Evolutionary conservation across 2,329 filamentous ascomycete species (phyloP).

Genomic region (Paracoccidioides brasiliensis): DNA sequence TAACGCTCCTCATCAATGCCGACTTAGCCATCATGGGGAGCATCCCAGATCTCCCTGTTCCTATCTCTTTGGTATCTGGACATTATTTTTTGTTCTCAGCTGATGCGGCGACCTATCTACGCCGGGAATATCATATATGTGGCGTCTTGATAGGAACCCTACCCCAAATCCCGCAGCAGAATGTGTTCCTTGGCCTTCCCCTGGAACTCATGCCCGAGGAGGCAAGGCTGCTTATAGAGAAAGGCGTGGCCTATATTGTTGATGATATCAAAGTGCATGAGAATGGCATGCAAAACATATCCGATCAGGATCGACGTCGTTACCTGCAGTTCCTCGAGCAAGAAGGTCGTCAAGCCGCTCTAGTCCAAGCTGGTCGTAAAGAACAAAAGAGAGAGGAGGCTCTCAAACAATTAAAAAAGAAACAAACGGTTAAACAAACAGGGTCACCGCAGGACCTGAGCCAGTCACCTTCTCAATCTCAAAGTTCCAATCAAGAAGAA

Average conservation of each 20-base stretch:
- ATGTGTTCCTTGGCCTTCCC: slow-evolving; percentile 80
- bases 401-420: slow-evolving; percentile 37
- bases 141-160: slow-evolving; percentile 77
- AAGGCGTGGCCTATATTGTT: slow-evolving; percentile 62
- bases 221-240: slow-evolving; percentile 65
- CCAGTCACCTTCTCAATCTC: slow-evolving; percentile 7
- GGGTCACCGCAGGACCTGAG: slow-evolving; percentile 6
- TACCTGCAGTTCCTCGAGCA: slow-evolving; percentile 47
- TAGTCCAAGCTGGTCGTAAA: slow-evolving; percentile 34
- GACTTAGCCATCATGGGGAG: slow-evolving; percentile 21
- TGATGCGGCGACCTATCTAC: slow-evolving; percentile 62
- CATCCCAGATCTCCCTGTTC: slow-evolving; percentile 44
- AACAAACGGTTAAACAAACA: slow-evolving; percentile 16
- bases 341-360: slow-evolving; percentile 41
- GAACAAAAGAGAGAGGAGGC: slow-evolving; percentile 38
- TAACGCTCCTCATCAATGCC: slow-evolving; percentile 11
- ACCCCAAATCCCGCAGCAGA: slow-evolving; percentile 87
- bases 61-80: slow-evolving; percentile 67
- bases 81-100: slow-evolving; percentile 86
- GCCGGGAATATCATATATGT: slow-evolving; percentile 69
- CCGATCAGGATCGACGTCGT: slow-evolving; percentile 43
- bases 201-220: slow-evolving; percentile 87
- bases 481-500: slow-evolving; percentile 3
- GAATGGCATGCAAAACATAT: slow-evolving; percentile 46
- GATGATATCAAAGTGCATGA: slow-evolving; percentile 65